These are phyloP conservation scores for Venturia nashicola DNA, from an alignment of 2,329 filamentous ascomycete genomes.

Conservation along the genomic window DNA sequence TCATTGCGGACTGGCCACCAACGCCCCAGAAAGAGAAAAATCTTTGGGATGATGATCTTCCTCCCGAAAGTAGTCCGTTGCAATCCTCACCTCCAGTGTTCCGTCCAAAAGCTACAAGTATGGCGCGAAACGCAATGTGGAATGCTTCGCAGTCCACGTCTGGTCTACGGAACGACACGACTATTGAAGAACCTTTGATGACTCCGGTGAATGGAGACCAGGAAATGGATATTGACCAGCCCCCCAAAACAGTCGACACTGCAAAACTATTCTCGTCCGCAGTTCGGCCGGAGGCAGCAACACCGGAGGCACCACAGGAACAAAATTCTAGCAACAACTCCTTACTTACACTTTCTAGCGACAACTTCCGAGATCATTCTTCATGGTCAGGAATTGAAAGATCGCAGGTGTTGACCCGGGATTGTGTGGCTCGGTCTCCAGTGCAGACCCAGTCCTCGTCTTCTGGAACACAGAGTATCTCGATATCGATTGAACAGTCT, in stretches of 20 bases:
- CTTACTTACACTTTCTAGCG: neutral
- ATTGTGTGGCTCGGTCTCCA: neutral
- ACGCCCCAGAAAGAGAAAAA: neutral
- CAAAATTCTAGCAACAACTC: neutral
- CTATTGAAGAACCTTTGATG: neutral
- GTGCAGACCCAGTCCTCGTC: neutral
- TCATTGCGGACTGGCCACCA: neutral
- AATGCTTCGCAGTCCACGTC: neutral
- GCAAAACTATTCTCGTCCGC: neutral
- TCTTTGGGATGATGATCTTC: neutral
- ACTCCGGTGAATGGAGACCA: neutral
- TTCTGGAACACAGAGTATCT: neutral
- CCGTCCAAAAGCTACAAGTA: neutral
- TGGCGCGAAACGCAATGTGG: neutral
- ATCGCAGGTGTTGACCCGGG: neutral
- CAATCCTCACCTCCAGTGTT: neutral
- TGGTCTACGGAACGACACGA: neutral
- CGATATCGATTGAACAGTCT: neutral
- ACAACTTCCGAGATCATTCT: neutral
- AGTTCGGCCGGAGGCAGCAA: neutral
- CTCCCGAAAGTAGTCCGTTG: slow-evolving; percentile 1
- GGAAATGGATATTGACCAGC: neutral
- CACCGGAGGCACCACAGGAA: neutral
- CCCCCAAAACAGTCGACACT: neutral
- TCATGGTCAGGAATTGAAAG: neutral